phyloP scores from a whole-genome alignment of 306 rosid genomes.

The Lotus japonicus region DNA sequence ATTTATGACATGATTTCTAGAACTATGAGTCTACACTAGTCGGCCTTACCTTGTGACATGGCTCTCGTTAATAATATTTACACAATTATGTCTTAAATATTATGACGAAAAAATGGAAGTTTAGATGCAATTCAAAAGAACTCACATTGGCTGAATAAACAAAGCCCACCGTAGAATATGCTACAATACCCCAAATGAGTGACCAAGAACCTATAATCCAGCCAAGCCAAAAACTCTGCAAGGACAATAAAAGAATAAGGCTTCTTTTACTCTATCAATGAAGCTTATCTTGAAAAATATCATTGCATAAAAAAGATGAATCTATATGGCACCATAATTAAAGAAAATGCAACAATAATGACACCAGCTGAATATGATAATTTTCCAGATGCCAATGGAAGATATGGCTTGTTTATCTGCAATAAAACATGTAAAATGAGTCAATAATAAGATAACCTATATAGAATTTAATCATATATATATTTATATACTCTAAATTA shows the following conservation, averaged over 20 bases:
- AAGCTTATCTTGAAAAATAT: no score
- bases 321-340: constrained; percentile 45
- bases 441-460: neutral
- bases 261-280: neutral
- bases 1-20: no score
- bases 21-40: no score
- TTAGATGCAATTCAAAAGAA: neutral
- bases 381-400: constrained; percentile 8
- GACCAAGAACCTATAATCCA: constrained; percentile 88
- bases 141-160: constrained; percentile 83
- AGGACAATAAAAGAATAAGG: neutral
- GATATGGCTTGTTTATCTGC: constrained; percentile 88
- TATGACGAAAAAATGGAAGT: neutral
- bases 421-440: neutral
- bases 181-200: constrained; percentile 65
- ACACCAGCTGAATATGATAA: constrained; percentile 52
- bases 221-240: constrained; percentile 68
- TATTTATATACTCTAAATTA: no score
- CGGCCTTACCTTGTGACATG: no score
- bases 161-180: constrained; percentile 52
- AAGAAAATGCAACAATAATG: constrained; percentile 39
- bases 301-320: neutral
- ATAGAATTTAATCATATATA: no score
- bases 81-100: neutral
- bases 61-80: no score